Conservation (phyloP, 73 alveolate species). For the Tetrahymena thermophila region DNA sequence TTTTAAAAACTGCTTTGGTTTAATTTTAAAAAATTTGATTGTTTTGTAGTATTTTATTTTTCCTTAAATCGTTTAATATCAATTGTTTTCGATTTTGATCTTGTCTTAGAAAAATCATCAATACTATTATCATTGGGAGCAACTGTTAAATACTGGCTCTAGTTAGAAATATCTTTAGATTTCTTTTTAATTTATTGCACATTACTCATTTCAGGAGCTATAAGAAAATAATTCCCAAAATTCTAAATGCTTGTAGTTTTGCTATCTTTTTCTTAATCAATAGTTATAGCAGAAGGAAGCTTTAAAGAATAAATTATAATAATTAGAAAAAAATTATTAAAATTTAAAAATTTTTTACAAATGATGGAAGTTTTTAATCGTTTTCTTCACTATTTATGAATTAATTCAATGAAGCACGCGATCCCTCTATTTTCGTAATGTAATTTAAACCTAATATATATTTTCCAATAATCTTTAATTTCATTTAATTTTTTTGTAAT, state of each 20-base stretch:
- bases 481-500: too few species aligned
- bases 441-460: background rate
- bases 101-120: background rate
- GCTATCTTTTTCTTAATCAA: background rate
- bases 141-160: background rate
- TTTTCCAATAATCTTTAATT: too few species aligned
- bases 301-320: too few species aligned
- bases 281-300: background rate
- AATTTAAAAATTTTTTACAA: background rate
- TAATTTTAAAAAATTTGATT: background rate
- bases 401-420: background rate
- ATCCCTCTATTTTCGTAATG: background rate
- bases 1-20: background rate
- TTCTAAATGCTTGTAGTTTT: background rate
- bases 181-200: background rate
- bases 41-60: background rate
- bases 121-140: background rate
- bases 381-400: background rate
- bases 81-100: background rate
- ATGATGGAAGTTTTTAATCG: background rate
- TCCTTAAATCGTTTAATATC: background rate
- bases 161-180: background rate
- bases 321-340: too few species aligned
- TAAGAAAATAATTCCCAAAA: background rate
- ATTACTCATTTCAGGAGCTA: background rate